phyloP scores from a whole-genome alignment of 2,329 filamentous ascomycete genomes.

The Cytospora schulzeri region DNA sequence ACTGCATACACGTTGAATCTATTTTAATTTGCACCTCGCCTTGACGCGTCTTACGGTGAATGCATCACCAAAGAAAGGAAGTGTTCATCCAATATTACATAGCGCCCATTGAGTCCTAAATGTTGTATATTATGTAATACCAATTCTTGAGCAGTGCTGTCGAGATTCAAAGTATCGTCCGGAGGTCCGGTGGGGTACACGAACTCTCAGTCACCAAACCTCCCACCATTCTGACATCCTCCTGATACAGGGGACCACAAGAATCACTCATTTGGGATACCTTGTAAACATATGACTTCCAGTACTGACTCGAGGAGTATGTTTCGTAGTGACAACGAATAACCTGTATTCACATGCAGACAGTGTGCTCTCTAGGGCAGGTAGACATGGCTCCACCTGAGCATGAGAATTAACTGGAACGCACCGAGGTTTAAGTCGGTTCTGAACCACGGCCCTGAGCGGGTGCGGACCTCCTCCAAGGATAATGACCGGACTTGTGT shows the following conservation, averaged over 20 bases:
- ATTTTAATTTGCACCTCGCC: not conserved
- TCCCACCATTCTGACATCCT: not conserved
- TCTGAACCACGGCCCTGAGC: not conserved
- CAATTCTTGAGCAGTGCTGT: fast-evolving
- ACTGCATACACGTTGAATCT: not conserved
- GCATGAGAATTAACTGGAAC: not conserved
- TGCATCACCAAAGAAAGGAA: not conserved
- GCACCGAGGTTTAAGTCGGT: not conserved
- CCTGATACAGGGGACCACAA: not conserved
- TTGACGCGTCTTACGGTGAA: not conserved
- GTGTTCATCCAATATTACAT: not conserved
- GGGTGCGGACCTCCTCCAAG: not conserved
- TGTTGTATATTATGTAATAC: not conserved
- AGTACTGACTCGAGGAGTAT: not conserved
- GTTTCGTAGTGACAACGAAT: not conserved
- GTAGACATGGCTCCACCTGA: not conserved
- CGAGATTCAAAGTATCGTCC: not conserved
- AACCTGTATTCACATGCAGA: not conserved
- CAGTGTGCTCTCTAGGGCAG: not conserved
- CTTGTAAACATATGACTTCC: not conserved
- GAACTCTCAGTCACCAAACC: not conserved
- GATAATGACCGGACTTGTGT: not conserved
- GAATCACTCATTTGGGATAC: not conserved
- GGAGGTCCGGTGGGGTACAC: conserved; percentile 16
- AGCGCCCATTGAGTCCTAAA: not conserved